Percentiles rank a stretch among this genome's conserved stretches.
These are phyloP conservation scores for Populus euphratica DNA, from an alignment of 345 rosid genomes.

Conservation along the genomic window DNA sequence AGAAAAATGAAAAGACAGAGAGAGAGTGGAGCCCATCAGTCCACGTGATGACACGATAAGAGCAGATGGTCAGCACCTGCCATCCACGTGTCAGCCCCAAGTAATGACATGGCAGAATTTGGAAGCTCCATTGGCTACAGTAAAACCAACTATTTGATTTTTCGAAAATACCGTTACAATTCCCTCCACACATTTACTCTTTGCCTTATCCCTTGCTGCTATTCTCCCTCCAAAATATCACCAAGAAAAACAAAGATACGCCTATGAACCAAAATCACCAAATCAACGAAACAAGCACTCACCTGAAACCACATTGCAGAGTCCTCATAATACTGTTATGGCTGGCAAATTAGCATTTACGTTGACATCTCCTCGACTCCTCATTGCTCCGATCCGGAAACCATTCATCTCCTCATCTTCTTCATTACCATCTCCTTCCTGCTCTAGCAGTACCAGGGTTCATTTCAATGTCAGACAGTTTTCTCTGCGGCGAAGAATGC, in stretches of 20 bases:
- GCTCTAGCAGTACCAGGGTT: slow-evolving; percentile 34
- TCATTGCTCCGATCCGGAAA: slow-evolving; percentile 39
- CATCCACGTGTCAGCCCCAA: neutral
- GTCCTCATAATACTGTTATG: slow-evolving; percentile 8
- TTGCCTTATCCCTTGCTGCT: slow-evolving; percentile 39
- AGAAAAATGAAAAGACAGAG: no score
- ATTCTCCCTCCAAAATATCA: slow-evolving; percentile 11
- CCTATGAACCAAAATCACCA: neutral
- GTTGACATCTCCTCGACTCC: slow-evolving; percentile 55
- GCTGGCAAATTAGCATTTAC: slow-evolving; percentile 54
- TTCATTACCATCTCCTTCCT: slow-evolving; percentile 11
- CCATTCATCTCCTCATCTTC: slow-evolving; percentile 34
- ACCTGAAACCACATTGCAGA: slow-evolving; percentile 12
- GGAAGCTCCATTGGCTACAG: slow-evolving; percentile 1
- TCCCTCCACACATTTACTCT: slow-evolving; percentile 64
- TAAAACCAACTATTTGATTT: neutral
- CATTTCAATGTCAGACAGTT: slow-evolving; percentile 31
- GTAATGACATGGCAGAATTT: slow-evolving; percentile 44
- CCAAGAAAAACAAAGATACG: neutral
- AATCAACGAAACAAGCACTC: neutral
- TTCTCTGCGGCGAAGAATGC: slow-evolving; percentile 36
- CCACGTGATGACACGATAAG: slow-evolving; percentile 4
- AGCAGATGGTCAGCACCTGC: neutral
- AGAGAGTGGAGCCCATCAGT: neutral
- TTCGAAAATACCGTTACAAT: slow-evolving; percentile 33